phyloP scores from a whole-genome alignment of 352 stramenopile species.

The Phytophthora pluvialis region DNA sequence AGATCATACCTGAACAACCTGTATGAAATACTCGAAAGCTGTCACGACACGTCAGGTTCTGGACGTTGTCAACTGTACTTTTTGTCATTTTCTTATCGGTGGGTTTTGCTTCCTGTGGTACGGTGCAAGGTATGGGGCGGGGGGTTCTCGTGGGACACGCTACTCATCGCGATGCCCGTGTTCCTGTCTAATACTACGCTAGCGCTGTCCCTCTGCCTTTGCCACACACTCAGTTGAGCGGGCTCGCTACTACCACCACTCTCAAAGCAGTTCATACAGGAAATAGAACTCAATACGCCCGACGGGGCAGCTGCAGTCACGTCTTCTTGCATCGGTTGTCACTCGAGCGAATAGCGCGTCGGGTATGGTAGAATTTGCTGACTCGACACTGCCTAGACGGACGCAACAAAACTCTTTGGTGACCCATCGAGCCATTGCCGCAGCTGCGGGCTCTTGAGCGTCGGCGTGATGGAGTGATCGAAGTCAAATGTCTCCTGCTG shows the following conservation, averaged over 20 bases:
- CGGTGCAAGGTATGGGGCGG: neutral
- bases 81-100: constrained; percentile 33
- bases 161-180: constrained; percentile 18
- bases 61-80: constrained; percentile 18
- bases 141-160: constrained; percentile 19
- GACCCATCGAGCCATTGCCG: constrained; percentile 85
- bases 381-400: constrained; percentile 55
- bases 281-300: constrained; percentile 27
- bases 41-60: too few species aligned
- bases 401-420: constrained; percentile 83
- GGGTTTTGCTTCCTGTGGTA: neutral
- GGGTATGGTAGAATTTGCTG: constrained; percentile 28
- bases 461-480: constrained; percentile 86
- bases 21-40: too few species aligned
- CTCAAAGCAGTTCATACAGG: constrained; percentile 32
- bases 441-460: constrained; percentile 86
- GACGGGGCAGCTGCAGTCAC: constrained; percentile 9
- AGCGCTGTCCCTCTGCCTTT: constrained; percentile 7
- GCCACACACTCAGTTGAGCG: neutral
- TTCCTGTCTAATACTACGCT: constrained; percentile 28
- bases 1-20: neutral
- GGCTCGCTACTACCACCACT: constrained; percentile 1
- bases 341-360: constrained; percentile 4
- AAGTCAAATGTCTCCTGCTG: constrained; percentile 89
- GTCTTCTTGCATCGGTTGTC: constrained; percentile 16